Conservation (phyloP, 306 rosid genomes). For the Vigna hirtella region DNA sequence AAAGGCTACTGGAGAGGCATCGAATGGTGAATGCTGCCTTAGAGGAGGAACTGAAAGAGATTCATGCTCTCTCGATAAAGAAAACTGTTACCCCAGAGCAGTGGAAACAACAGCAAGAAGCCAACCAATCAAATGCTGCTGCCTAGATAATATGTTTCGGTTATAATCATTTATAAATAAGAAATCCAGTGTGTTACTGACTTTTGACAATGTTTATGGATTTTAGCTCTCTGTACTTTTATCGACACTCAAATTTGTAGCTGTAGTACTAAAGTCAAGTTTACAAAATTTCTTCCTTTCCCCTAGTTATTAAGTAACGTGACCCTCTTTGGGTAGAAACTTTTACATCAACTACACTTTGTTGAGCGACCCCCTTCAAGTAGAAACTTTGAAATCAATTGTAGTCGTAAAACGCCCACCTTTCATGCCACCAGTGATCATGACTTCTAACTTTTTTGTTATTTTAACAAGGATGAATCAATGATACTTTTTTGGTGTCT, state of each 20-base stretch:
- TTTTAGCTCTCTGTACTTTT: constrained; percentile 14
- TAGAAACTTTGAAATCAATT: not conserved
- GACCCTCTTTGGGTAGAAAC: not conserved
- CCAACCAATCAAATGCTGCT: constrained; percentile 62
- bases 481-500: not conserved
- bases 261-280: constrained; percentile 31
- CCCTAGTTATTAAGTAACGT: not conserved
- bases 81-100: constrained; percentile 91
- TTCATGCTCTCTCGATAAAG: constrained; percentile 92
- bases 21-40: constrained; percentile 81
- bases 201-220: constrained; percentile 6
- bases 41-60: constrained; percentile 89
- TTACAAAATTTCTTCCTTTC: not conserved
- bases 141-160: constrained; percentile 47
- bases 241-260: not conserved
- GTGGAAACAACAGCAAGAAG: constrained; percentile 83
- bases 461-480: not conserved
- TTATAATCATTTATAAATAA: constrained; percentile 32
- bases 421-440: not conserved
- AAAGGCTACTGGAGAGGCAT: constrained; percentile 91
- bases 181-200: constrained; percentile 30
- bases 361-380: not conserved
- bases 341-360: not conserved
- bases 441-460: not conserved
- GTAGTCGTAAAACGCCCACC: not conserved